A percentile compares a stretch with the other conserved stretches of the same genome.
These are phyloP conservation scores for Zasmidium cellare DNA, from an alignment of 2,329 filamentous ascomycete genomes.

Conservation along the genomic window DNA sequence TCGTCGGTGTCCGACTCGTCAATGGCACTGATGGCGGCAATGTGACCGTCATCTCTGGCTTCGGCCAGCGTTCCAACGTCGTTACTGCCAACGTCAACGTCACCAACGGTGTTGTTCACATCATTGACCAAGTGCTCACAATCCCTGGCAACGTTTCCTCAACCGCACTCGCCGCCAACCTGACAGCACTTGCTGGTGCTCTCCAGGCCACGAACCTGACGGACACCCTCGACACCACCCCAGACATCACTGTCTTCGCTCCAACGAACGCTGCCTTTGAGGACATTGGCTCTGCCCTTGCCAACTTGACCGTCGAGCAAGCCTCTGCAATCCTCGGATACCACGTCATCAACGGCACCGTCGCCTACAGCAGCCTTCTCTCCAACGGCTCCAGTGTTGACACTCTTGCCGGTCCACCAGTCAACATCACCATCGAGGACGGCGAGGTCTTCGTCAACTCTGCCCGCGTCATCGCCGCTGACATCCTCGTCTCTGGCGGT, in stretches of 20 bases:
- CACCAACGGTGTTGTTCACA: constrained; percentile 44
- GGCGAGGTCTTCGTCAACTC: constrained; percentile 46
- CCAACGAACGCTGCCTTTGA: constrained; percentile 63
- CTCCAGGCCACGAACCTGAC: constrained; percentile 41
- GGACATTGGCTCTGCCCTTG: constrained; percentile 54
- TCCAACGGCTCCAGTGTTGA: constrained; percentile 37
- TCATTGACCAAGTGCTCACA: constrained; percentile 47
- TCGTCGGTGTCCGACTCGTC: constrained; percentile 29
- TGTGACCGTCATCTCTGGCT: constrained; percentile 55
- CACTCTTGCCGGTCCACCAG: constrained; percentile 38
- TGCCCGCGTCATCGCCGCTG: constrained; percentile 42
- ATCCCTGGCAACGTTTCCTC: constrained; percentile 35
- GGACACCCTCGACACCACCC: constrained; percentile 41
- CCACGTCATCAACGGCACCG: constrained; percentile 60
- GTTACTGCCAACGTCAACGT: constrained; percentile 37
- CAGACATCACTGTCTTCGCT: constrained; percentile 64
- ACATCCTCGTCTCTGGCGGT: constrained; percentile 47
- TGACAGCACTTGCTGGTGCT: constrained; percentile 45
- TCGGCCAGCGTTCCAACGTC: constrained; percentile 52
- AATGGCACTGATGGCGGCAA: constrained; percentile 36
- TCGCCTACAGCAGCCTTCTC: constrained; percentile 53
- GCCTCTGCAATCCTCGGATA: constrained; percentile 60
- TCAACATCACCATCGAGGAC: constrained; percentile 42
- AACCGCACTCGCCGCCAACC: constrained; percentile 25
- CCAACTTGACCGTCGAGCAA: constrained; percentile 48